Evolutionary conservation across 768 basidiomycete species (phyloP).

Genomic region (Clathrus columnatus): DNA sequence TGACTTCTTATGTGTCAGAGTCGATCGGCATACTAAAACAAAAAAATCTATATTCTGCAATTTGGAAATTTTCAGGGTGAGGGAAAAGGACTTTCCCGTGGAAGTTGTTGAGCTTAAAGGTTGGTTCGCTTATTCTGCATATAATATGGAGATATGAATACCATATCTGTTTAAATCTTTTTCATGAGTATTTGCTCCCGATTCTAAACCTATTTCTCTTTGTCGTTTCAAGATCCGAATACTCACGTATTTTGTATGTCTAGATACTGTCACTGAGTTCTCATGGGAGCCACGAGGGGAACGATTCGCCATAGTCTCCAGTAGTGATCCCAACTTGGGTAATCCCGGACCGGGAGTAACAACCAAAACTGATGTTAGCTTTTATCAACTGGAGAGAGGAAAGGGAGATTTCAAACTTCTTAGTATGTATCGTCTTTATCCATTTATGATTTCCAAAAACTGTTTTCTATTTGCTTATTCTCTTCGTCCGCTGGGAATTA

Average conservation of each 20-base stretch:
- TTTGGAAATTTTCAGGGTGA: constrained; percentile 92
- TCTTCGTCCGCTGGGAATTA: neutral
- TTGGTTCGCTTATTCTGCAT: constrained; percentile 22
- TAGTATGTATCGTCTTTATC: constrained; percentile 35
- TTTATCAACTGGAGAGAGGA: constrained; percentile 86
- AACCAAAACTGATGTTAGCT: constrained; percentile 93
- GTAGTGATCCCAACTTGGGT: constrained; percentile 86
- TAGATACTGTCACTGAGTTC: constrained; percentile 92
- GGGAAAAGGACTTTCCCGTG: constrained; percentile 96
- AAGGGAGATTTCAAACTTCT: constrained; percentile 94
- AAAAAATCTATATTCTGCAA: constrained; percentile 99
- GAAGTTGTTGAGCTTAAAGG: constrained; percentile 97
- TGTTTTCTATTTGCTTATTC: neutral
- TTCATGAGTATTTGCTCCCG: constrained; percentile 1
- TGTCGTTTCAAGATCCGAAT: constrained; percentile 2
- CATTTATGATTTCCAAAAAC: neutral
- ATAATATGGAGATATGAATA: neutral
- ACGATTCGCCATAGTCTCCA: constrained; percentile 92
- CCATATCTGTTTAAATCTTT: neutral
- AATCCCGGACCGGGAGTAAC: constrained; percentile 85
- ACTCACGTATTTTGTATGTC: constrained; percentile 5
- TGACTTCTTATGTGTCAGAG: constrained; percentile 97
- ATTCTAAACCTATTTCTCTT: neutral
- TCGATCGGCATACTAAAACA: constrained; percentile 96
- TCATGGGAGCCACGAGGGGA: constrained; percentile 99